Percentiles rank a stretch among this genome's conserved stretches.
Evolutionary conservation across 805 yeast genomes (phyloP).

Genomic region (Candida hungchunana): DNA sequence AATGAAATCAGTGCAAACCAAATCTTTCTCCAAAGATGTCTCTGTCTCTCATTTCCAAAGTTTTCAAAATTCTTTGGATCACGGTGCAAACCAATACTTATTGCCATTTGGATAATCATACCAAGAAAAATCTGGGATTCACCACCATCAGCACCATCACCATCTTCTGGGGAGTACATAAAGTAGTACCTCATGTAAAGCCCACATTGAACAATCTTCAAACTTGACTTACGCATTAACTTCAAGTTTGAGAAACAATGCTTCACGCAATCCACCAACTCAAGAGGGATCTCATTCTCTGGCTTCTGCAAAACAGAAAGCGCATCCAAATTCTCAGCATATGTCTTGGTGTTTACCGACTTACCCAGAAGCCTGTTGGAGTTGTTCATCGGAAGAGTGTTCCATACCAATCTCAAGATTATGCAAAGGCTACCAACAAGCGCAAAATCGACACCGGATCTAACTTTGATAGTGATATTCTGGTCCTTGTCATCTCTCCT

Average conservation of each 20-base stretch:
- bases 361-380: constrained; percentile 16
- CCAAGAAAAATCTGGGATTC: constrained; percentile 53
- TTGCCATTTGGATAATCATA: constrained; percentile 61
- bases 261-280: constrained; percentile 40
- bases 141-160: constrained; percentile 55
- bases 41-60: constrained; percentile 33
- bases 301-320: constrained; percentile 31
- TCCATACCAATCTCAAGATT: constrained; percentile 50
- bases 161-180: constrained; percentile 55
- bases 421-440: constrained; percentile 49
- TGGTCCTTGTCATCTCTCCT: constrained; percentile 28
- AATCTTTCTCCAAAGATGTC: constrained; percentile 53
- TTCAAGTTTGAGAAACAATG: constrained; percentile 40
- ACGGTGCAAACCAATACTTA: constrained; percentile 61
- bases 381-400: constrained; percentile 44
- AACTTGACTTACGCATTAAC: constrained; percentile 39
- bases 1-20: constrained; percentile 46
- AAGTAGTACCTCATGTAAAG: constrained; percentile 52
- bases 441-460: constrained; percentile 39
- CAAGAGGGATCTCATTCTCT: constrained; percentile 38
- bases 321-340: constrained; percentile 17
- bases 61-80: constrained; percentile 56
- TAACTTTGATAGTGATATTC: constrained; percentile 28
- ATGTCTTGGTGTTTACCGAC: constrained; percentile 15
- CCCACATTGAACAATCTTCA: constrained; percentile 56